A percentile compares a stretch with the other conserved stretches of the same genome.
Conservation (phyloP, 1,284 basidiomycete species). For the Fomitiporia mediterranea region DNA sequence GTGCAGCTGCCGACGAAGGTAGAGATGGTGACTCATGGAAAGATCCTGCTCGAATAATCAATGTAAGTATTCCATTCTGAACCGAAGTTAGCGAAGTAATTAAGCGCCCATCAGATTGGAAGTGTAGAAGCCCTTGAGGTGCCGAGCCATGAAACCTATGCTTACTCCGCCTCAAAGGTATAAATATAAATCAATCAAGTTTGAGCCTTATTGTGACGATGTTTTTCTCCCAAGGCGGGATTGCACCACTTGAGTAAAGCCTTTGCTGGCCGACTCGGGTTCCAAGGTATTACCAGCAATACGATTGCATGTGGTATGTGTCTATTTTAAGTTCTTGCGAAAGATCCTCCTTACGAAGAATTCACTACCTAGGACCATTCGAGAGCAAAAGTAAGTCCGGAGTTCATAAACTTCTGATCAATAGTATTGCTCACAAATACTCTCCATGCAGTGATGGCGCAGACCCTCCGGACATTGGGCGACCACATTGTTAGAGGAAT, state of each 20-base stretch:
- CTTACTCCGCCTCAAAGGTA: conserved; percentile 64
- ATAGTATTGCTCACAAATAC: not conserved
- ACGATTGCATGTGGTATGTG: conserved; percentile 59
- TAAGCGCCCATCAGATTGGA: conserved; percentile 61
- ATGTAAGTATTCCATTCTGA: conserved; percentile 37
- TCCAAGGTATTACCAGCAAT: conserved; percentile 61
- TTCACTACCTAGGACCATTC: conserved; percentile 39
- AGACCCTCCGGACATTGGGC: conserved; percentile 46
- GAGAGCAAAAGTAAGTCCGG: conserved; percentile 42
- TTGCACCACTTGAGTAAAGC: conserved; percentile 60
- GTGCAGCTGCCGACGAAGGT: conserved; percentile 45
- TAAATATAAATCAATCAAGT: conserved; percentile 21
- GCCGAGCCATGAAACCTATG: conserved; percentile 59
- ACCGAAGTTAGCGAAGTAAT: not conserved
- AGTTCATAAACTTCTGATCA: not conserved
- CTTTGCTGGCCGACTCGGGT: conserved; percentile 55
- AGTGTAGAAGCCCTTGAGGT: conserved; percentile 55
- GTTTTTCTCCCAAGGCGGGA: conserved; percentile 33
- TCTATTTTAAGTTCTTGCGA: not conserved
- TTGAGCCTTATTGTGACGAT: not conserved
- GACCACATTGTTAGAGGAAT: conserved; percentile 42
- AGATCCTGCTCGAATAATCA: conserved; percentile 59
- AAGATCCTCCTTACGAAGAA: conserved; percentile 16
- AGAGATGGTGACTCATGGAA: conserved; percentile 34
- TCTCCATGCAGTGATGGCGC: conserved; percentile 52